Evolutionary conservation across 1,284 basidiomycete genomes (phyloP), one percentile per base, ranked within the genome.

Genomic region (Vanrija humicola): DNA sequence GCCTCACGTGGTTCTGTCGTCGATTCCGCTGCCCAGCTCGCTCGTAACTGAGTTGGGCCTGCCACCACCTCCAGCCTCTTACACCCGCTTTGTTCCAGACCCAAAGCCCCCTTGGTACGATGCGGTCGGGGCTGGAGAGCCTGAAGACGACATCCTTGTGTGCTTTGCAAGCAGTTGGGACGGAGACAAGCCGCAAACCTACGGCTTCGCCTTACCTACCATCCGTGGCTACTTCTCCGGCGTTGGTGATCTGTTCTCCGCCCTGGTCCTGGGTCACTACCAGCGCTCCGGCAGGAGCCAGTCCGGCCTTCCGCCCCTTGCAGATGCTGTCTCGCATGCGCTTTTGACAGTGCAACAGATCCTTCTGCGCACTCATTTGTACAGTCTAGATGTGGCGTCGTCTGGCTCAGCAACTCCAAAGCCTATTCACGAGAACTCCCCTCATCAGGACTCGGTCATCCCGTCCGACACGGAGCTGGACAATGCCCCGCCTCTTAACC

Each of bases 211-310:
- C 44, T 85, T 98, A 10, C 88, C 89, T 0, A 83, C 88, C 43
- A 82, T 97, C 25, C 84, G 87, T 19, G 92, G 92, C 9, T 96
- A 97, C 78, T 98, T 95, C 73, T 89, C 90, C 10, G 96, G 95
- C 25, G 94, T 97, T 3, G 96, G 95, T 14, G 95, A 99, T 72
- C 83, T 98, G 50, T 98, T 99, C 78, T 93, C 94, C 2, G 90
- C 96, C 0, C 84, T 98, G 52, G 84, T 94, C 16, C 79, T 96
- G 0, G 95, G 86, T 0, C 87, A 94, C 65, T 97, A 86, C 73
- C 69, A 77, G n/a, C 65, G 73, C 15, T 48, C 68, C 12, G 49
- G 56, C 16, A 29, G 39, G 5, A 55, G 60, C 29, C 7, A 9
- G 51, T 3, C 14, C 40, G n/a, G 19, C 18, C 61, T 64, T 3